phyloP scores from a whole-genome alignment of 2,329 filamentous ascomycete genomes.

The Fusarium albosuccineum region DNA sequence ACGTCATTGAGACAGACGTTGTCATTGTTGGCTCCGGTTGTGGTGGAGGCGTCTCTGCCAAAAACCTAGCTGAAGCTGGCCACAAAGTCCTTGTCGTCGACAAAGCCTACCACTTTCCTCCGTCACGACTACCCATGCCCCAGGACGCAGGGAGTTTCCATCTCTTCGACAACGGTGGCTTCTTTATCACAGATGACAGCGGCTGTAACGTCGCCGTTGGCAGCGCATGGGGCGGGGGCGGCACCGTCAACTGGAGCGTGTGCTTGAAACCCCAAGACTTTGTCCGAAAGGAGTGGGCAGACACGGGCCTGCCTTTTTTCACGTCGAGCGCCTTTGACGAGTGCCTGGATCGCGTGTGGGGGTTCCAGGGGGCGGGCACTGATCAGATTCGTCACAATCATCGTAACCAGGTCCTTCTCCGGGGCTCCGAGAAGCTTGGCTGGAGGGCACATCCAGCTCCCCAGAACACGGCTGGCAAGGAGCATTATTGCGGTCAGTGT shows the following conservation, averaged over 20 bases:
- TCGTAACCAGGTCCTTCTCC: slow-evolving; percentile 77
- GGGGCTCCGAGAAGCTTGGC: slow-evolving; percentile 80
- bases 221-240: slow-evolving; percentile 85
- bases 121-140: slow-evolving; percentile 80
- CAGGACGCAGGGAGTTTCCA: slow-evolving; percentile 70
- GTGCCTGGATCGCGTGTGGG: slow-evolving; percentile 83
- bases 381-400: slow-evolving; percentile 79
- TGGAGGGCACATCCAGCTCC: slow-evolving; percentile 77
- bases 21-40: slow-evolving; percentile 90
- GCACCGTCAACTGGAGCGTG: slow-evolving; percentile 87
- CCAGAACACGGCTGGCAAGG: slow-evolving; percentile 81
- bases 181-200: slow-evolving; percentile 67
- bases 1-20: slow-evolving; percentile 81
- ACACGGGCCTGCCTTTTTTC: slow-evolving; percentile 78
- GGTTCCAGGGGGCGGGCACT: slow-evolving; percentile 80
- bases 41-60: slow-evolving; percentile 84
- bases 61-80: slow-evolving; percentile 82
- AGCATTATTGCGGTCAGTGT: slow-evolving; percentile 81
- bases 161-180: slow-evolving; percentile 78
- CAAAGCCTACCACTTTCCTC: slow-evolving; percentile 82
- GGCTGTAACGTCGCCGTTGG: slow-evolving; percentile 75
- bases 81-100: slow-evolving; percentile 84
- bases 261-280: slow-evolving; percentile 76
- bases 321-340: slow-evolving; percentile 79
- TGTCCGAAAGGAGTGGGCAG: slow-evolving; percentile 86